phyloP scores from a whole-genome alignment of 148 eudicot genomes.

The Rheum nobile region DNA sequence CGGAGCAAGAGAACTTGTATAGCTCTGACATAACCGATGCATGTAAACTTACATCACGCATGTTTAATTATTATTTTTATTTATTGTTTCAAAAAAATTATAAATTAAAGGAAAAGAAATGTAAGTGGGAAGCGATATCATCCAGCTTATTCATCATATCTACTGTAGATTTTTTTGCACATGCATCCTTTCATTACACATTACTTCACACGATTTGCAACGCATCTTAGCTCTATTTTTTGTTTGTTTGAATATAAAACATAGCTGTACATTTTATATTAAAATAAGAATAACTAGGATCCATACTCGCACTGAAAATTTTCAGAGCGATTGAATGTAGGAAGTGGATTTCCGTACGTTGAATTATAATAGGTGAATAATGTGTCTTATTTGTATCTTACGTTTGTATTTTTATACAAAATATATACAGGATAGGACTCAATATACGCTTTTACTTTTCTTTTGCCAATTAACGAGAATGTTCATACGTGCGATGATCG shows the following conservation, averaged over 20 bases:
- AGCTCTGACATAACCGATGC: neutral
- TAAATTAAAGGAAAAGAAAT: neutral
- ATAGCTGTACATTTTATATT: neutral
- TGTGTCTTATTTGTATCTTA: neutral
- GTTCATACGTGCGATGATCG: no score
- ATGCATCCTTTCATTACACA: conserved; percentile 16
- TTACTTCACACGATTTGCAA: conserved; percentile 1
- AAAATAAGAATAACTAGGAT: no score
- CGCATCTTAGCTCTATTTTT: neutral
- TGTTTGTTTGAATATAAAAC: neutral
- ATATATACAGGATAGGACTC: no score
- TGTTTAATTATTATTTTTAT: neutral
- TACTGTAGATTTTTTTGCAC: conserved; percentile 38
- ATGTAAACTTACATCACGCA: neutral
- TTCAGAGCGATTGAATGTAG: no score
- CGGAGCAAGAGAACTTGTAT: neutral
- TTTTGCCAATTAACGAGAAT: neutral
- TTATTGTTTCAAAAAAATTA: no score
- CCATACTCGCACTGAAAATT: no score
- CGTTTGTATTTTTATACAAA: neutral
- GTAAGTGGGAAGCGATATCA: neutral
- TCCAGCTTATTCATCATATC: conserved; percentile 19
- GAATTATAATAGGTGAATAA: neutral
- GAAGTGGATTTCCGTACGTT: neutral
- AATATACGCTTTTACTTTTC: no score